phyloP scores from a whole-genome alignment of 2,329 filamentous ascomycete species.

The Alternaria viburni region DNA sequence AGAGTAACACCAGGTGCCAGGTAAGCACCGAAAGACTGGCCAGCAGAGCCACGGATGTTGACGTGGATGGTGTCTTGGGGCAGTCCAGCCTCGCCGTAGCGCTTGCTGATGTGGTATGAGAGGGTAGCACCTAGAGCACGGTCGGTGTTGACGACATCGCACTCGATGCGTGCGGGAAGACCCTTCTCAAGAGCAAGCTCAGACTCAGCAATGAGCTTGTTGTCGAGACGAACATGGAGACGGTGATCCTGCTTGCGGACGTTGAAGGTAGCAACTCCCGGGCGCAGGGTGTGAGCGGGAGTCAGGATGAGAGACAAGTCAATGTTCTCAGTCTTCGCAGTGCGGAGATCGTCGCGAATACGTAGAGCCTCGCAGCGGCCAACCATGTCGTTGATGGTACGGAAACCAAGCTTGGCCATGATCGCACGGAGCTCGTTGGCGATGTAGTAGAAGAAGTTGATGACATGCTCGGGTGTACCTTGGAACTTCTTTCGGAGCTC shows the following conservation, averaged over 20 bases:
- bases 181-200: conserved; percentile 95
- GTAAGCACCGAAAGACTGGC: conserved; percentile 95
- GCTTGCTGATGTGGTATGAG: conserved; percentile 93
- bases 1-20: conserved; percentile 91
- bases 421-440: conserved; percentile 95
- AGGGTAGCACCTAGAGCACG: conserved; percentile 91
- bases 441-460: conserved; percentile 99
- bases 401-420: conserved; percentile 94
- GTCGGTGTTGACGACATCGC: conserved; percentile 95
- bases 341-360: conserved; percentile 86
- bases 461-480: conserved; percentile 92
- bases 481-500: conserved; percentile 91
- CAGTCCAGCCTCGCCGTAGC: conserved; percentile 86
- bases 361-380: conserved; percentile 86
- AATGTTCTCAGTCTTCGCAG: conserved; percentile 88
- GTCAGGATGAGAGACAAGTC: conserved; percentile 92
- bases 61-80: conserved; percentile 93
- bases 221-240: conserved; percentile 90
- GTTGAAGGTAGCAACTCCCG: conserved; percentile 95
- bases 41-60: conserved; percentile 95
- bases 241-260: conserved; percentile 97
- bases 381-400: conserved; percentile 97
- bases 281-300: conserved; percentile 92
- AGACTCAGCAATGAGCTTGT: conserved; percentile 95
- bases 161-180: conserved; percentile 89